Conservation (phyloP, 78 protist genomes). For the Dictyostelium intermedium region DNA sequence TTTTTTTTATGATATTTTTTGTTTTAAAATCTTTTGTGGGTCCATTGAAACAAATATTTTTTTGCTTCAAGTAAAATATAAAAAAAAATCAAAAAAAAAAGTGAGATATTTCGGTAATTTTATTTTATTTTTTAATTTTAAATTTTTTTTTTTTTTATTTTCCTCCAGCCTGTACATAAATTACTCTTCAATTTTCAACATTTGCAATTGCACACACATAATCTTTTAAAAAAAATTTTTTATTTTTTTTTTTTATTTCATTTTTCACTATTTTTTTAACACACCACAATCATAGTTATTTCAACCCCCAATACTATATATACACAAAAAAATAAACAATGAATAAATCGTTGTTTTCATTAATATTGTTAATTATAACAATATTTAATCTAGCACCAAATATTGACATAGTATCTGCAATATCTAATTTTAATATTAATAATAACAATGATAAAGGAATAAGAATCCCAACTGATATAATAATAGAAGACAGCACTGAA, state of each 20-base stretch:
- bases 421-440: background rate
- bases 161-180: no score
- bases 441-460: background rate
- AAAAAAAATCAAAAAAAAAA: no score
- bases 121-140: no score
- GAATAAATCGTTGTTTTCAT: background rate
- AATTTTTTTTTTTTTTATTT: no score
- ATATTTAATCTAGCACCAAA: background rate
- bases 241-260: background rate
- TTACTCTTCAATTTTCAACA: background rate
- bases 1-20: no score
- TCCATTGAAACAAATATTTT: no score
- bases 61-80: no score
- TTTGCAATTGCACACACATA: background rate
- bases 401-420: background rate
- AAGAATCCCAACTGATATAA: background rate
- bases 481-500: background rate
- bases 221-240: background rate
- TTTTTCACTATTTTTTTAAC: no score
- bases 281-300: background rate
- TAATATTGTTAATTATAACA: background rate
- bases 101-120: no score
- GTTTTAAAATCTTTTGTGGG: no score
- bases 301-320: background rate
- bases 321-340: background rate